Evolutionary conservation across 371 early-diverging fungal species (phyloP).

Genomic region (Apophysomyces ossiformis): DNA sequence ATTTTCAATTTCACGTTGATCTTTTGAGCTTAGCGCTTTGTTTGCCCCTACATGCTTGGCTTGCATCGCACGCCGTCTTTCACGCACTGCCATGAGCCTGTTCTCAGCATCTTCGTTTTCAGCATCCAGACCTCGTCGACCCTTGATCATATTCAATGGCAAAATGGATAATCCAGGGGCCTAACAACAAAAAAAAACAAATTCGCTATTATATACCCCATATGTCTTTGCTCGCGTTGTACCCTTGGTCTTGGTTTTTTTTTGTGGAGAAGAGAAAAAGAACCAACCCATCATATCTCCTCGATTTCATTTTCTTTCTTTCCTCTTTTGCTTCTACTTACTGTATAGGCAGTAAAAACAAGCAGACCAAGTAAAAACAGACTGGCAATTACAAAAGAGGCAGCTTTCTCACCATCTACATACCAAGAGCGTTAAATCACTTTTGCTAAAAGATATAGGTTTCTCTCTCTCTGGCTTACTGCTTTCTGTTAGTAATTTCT

Average conservation of each 20-base stretch:
- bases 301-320: not conserved
- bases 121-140: constrained; percentile 37
- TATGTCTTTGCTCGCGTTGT: too few species aligned
- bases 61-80: constrained; percentile 47
- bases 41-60: constrained; percentile 38
- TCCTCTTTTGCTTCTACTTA: constrained; percentile 20
- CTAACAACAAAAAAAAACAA: constrained; percentile 19
- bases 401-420: constrained; percentile 45
- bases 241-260: too few species aligned
- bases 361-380: constrained; percentile 46
- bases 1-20: constrained; percentile 49
- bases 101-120: constrained; percentile 46
- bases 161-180: constrained; percentile 62
- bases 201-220: too few species aligned
- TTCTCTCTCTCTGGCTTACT: constrained; percentile 33
- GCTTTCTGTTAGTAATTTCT: constrained; percentile 45
- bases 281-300: not conserved
- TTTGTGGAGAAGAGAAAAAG: not conserved
- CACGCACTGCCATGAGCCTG: constrained; percentile 38
- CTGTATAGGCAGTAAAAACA: constrained; percentile 50
- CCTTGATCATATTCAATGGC: constrained; percentile 56
- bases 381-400: constrained; percentile 48
- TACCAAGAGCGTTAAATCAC: not conserved
- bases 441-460: not conserved
- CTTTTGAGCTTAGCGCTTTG: constrained; percentile 38